These are phyloP conservation scores for Daldinia grandis DNA, from an alignment of 495 filamentous ascomycete genomes.

Conservation along the genomic window DNA sequence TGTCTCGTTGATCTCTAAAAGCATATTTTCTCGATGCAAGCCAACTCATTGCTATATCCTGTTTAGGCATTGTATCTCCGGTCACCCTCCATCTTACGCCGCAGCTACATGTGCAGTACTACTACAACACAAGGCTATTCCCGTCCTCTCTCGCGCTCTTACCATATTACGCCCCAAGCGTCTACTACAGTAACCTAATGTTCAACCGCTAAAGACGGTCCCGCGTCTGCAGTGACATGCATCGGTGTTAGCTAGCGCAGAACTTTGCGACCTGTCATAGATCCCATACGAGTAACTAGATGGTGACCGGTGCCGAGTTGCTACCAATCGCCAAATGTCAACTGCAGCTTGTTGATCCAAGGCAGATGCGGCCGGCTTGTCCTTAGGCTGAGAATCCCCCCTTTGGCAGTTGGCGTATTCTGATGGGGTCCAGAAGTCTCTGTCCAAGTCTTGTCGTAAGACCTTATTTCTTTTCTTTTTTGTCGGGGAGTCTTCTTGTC, in stretches of 20 bases:
- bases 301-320: not conserved
- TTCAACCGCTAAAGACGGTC: constrained; percentile 38
- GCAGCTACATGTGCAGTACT: constrained; percentile 3
- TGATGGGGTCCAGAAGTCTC: constrained; percentile 9
- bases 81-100: constrained; percentile 21
- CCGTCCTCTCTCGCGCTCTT: constrained; percentile 20
- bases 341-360: constrained; percentile 10
- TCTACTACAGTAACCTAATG: constrained; percentile 18
- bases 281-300: not conserved
- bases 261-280: not conserved
- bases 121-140: constrained; percentile 16
- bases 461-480: too few species aligned
- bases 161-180: constrained; percentile 16
- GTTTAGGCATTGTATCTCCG: constrained; percentile 36
- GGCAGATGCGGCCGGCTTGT: constrained; percentile 17
- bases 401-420: constrained; percentile 6
- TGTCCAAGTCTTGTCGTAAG: constrained; percentile 17
- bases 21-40: constrained; percentile 18
- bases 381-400: constrained; percentile 5
- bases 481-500: not conserved
- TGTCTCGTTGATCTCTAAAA: not conserved
- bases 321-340: constrained; percentile 10
- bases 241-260: constrained; percentile 11
- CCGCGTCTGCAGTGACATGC: constrained; percentile 8
- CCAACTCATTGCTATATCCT: constrained; percentile 20